These are phyloP conservation scores for Alternaria sp. DNA, from an alignment of 2,329 filamentous ascomycete species.

Conservation along the genomic window DNA sequence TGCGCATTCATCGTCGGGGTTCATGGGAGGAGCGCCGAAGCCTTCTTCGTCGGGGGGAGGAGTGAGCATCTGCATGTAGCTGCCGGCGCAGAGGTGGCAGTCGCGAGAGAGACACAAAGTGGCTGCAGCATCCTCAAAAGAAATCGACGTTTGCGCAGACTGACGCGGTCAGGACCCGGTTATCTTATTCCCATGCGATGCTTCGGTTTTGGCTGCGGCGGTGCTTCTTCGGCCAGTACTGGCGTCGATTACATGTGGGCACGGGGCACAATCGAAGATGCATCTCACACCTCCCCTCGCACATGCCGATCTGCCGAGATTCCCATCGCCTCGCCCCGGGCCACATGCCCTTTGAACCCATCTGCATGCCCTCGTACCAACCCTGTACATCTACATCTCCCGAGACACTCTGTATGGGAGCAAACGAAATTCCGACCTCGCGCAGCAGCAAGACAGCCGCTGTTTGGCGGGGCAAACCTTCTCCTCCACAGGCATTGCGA, in stretches of 20 bases:
- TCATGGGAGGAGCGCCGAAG: conserved; percentile 7
- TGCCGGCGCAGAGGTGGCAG: neutral
- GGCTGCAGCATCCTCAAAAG: conserved; percentile 4
- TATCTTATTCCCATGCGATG: neutral
- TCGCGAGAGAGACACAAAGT: neutral
- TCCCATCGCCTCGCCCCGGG: neutral
- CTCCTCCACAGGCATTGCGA: neutral
- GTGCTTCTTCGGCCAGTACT: conserved; percentile 12
- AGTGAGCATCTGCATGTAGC: conserved; percentile 16
- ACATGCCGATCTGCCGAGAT: conserved; percentile 1
- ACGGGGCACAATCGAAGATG: conserved; percentile 6
- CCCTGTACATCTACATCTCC: neutral
- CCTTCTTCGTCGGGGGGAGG: conserved; percentile 21
- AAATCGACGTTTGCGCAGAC: neutral
- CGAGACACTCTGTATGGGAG: neutral
- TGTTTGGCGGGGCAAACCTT: neutral
- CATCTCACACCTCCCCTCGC: neutral
- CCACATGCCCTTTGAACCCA: neutral
- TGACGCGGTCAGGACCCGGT: neutral
- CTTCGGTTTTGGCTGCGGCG: neutral
- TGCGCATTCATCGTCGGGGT: neutral
- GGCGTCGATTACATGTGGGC: conserved; percentile 44
- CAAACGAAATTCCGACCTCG: neutral
- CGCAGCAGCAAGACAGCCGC: neutral
- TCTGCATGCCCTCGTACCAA: neutral